A percentile compares a stretch with the other conserved stretches of the same genome.
Evolutionary conservation across 345 rosid genomes (phyloP).

Genomic region (Gossypium thurberi): DNA sequence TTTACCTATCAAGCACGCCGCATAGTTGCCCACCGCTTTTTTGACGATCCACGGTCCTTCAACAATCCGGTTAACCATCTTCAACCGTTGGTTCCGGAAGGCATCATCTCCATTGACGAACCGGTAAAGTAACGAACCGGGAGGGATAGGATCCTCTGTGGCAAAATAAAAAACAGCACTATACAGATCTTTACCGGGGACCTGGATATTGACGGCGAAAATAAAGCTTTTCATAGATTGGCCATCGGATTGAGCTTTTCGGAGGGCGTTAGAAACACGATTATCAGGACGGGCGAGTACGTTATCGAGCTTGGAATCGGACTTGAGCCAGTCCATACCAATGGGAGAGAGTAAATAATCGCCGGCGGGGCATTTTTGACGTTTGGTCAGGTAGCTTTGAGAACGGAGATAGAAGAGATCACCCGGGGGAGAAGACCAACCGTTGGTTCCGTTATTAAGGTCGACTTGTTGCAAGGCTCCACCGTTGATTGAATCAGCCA

Average conservation of each 20-base stretch:
- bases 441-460: conserved; percentile 61
- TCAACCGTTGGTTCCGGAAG: conserved; percentile 76
- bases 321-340: conserved; percentile 89
- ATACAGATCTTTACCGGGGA: conserved; percentile 80
- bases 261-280: conserved; percentile 63
- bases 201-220: conserved; percentile 80
- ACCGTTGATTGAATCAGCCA: conserved; percentile 53
- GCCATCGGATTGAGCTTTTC: conserved; percentile 48
- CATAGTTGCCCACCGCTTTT: conserved; percentile 64
- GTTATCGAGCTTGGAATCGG: conserved; percentile 56
- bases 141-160: conserved; percentile 58
- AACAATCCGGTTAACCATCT: conserved; percentile 81
- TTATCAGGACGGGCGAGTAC: conserved; percentile 74
- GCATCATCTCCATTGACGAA: conserved; percentile 68
- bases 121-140: conserved; percentile 61
- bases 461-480: conserved; percentile 77
- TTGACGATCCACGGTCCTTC: conserved; percentile 93
- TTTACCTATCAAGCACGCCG: conserved; percentile 84
- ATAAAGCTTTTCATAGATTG: conserved; percentile 59
- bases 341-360: conserved; percentile 69
- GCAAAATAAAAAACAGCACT: conserved; percentile 88
- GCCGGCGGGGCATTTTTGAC: conserved; percentile 62
- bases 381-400: conserved; percentile 39
- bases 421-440: conserved; percentile 96
- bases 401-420: conserved; percentile 72